Evolutionary conservation across 257 asterid genomes (phyloP), one percentile per base, ranked within the genome.

Genomic region (Primulina eburnea): DNA sequence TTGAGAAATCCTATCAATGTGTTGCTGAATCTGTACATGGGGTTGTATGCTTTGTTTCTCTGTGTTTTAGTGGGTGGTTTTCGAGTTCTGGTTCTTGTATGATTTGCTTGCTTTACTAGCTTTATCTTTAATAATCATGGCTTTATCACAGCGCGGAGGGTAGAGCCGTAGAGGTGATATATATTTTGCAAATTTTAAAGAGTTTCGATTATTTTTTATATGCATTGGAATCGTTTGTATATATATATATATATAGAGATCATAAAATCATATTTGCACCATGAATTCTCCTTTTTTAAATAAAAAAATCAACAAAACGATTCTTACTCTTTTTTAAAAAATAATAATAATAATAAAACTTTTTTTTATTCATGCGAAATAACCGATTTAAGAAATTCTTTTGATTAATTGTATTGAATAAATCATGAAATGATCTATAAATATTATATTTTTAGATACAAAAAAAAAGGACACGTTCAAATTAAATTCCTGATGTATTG

Each of bases 1-100:
- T 94, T 94, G 72, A 94, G 68, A 78, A 94, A 88, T 4, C 99
- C 99, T 64, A 91, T 94, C 14, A 94, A 80, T 0, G 96, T 83
- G 95, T 94, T 94, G 85, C 99, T 94, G 18, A 91, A 78, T 57
- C 97, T 75, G 72, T 89, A 79, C 96, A 91, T 89, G 16, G 20
- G 20, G 63, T 65, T 24, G 26, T 8, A 10, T 12, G 10, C 0
- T 53, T 30, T 60, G 10, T 70, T 8, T 62, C 55, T 55, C 75
- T 57, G 77, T 58, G 12, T 60, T 11, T 43, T 12, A 43, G 20
- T 67, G 55, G 52, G 50, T 26, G 75, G 37, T 64, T 40, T 30
- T 11, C 40, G 62, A 50, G 65, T 20, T n/a, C 2, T 34, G 52
- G 38, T 60, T 33, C 40, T 57, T 34, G 52, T 52, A 21, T 12